These are phyloP conservation scores for Vaccinium darrowii DNA, from an alignment of 148 eudicot genomes.

Conservation along the genomic window DNA sequence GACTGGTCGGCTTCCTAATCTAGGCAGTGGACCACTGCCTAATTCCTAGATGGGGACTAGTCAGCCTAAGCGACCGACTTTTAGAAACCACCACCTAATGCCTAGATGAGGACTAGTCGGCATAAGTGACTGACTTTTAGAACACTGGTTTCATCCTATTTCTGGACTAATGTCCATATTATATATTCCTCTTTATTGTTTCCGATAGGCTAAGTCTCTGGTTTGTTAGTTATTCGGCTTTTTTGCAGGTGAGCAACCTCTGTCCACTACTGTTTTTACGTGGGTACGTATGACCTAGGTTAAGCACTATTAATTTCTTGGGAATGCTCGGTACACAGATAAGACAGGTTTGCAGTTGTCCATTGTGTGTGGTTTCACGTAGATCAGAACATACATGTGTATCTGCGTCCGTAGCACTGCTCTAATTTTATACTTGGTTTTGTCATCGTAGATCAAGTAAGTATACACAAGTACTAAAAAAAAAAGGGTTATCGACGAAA, in stretches of 20 bases:
- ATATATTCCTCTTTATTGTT: background rate
- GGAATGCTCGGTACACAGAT: background rate
- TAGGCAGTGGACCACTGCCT: no score
- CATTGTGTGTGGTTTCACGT: background rate
- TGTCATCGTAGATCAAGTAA: background rate
- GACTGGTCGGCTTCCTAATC: no score
- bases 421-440: background rate
- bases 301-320: background rate
- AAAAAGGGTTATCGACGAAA: background rate
- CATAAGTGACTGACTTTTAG: no score
- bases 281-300: slow-evolving; percentile 1
- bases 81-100: no score
- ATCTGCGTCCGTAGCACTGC: background rate
- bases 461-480: background rate
- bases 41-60: no score
- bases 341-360: background rate
- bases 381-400: background rate
- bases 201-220: background rate
- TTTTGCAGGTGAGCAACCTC: background rate
- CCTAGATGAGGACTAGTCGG: no score
- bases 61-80: no score
- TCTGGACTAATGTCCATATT: background rate
- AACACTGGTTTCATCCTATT: background rate
- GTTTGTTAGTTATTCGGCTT: background rate
- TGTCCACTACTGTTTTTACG: background rate